Conservation (phyloP, 1,284 basidiomycete species). For the Kwoniella shivajii region DNA sequence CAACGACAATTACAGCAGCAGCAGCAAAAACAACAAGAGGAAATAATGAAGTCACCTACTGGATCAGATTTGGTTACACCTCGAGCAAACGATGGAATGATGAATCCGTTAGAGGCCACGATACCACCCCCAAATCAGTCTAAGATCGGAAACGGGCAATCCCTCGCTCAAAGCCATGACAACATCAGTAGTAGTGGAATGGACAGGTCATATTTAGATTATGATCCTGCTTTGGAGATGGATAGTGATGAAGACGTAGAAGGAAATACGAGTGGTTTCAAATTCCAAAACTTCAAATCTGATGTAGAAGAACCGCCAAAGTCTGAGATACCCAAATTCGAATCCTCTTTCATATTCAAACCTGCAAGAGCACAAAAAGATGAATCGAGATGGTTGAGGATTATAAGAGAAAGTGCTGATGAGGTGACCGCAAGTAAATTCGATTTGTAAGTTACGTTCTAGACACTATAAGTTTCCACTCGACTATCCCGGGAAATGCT, state of each 20-base stretch:
- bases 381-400: slow-evolving; percentile 48
- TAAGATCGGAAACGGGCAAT: too few relatives aligned
- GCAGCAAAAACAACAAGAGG: neutral
- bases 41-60: slow-evolving; percentile 3
- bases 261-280: neutral
- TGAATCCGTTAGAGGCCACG: slow-evolving; percentile 20
- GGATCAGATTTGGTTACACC: slow-evolving; percentile 29
- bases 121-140: slow-evolving; percentile 17
- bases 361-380: slow-evolving; percentile 49
- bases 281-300: slow-evolving; percentile 26
- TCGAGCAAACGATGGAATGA: slow-evolving; percentile 14
- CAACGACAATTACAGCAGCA: neutral
- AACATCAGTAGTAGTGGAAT: too few relatives aligned
- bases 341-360: slow-evolving; percentile 42
- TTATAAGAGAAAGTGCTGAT: slow-evolving; percentile 41
- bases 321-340: slow-evolving; percentile 34
- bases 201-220: slow-evolving; percentile 22
- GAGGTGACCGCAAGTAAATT: slow-evolving; percentile 47
- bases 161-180: too few relatives aligned
- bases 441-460: slow-evolving; percentile 49
- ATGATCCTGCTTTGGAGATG: slow-evolving; percentile 43
- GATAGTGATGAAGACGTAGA: slow-evolving; percentile 42
- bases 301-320: slow-evolving; percentile 32
- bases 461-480: too few relatives aligned
- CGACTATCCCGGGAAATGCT: neutral